Evolutionary conservation across 2,329 filamentous ascomycete genomes (phyloP), one percentile per base, ranked within the genome.

Genomic region (Fusarium vanettenii): DNA sequence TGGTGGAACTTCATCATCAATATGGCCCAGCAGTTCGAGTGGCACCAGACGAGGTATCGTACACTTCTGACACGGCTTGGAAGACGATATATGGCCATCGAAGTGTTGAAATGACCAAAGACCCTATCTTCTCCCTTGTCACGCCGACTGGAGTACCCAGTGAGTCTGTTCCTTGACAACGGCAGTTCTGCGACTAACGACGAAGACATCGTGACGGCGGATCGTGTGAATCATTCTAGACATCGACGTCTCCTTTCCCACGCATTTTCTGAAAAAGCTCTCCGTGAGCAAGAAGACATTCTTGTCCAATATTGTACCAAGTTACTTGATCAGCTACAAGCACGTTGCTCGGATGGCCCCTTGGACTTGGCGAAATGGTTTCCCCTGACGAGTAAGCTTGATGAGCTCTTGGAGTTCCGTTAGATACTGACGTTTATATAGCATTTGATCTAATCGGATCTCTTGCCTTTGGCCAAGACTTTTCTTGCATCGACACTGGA

Each of bases 371-470:
- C 68, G 0, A 57, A 70, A 29, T 76, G 74, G 74, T 71, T 66
- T 63, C 74, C 71, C 22, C 25, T 75, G 11, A 73, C 74, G 16
- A 75, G 74, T 75, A 59, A 65, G 70, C 41, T 3, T 1, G 14
- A 5, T 22, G 20, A 14, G 0, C 8, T 8, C 3, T n/a, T n/a
- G 18, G 6, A 27, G 6, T 5, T 6, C 6, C 5, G 7, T 16
- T 13, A 6, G 6, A 6, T 25, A 9, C 14, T 50, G 4, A 60
- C 10, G 20, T 9, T 13, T 11, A 1, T 9, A 8, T 18, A 76
- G 74, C 74, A 2, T 76, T 76, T 18, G 74, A 76, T 29, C 60
- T 76, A 3, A 76, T 76, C 18, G 74, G 74, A 18, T 75, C 72
- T 4, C 72, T 76, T 35, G 70, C 74, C 6, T 76, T 76, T 9